Conservation (phyloP, 108 stramenopile species). For the Schizochytrium sp. region DNA sequence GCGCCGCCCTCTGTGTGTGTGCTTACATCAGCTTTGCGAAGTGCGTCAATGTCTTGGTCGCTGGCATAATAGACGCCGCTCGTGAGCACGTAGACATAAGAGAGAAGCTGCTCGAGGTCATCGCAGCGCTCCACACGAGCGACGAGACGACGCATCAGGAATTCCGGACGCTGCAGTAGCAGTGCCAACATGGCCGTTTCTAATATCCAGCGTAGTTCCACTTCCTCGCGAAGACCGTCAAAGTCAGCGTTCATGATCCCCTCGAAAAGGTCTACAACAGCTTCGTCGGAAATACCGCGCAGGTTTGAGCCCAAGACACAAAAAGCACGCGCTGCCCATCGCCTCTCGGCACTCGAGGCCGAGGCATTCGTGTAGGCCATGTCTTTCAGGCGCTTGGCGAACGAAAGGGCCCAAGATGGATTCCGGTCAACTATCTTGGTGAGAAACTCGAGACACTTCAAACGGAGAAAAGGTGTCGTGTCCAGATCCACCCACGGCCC, state of each 20-base stretch:
- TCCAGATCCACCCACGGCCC: not conserved
- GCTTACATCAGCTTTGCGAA: not conserved
- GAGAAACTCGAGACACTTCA: not conserved
- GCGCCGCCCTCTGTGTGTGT: not conserved
- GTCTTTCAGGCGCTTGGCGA: not conserved
- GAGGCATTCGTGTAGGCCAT: not conserved
- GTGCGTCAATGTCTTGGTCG: not conserved
- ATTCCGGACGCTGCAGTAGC: not conserved
- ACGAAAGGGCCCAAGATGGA: not conserved
- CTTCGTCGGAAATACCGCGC: not conserved
- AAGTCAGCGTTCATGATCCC: not conserved
- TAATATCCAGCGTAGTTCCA: not conserved
- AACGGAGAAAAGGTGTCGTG: not conserved
- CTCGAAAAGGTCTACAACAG: not conserved
- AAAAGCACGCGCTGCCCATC: not conserved
- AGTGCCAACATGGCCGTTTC: not conserved
- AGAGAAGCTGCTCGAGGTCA: not conserved
- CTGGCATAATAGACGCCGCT: not conserved
- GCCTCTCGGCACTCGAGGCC: not conserved
- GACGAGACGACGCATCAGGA: not conserved
- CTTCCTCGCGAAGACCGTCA: not conserved
- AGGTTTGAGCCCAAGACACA: not conserved
- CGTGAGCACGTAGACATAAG: not conserved
- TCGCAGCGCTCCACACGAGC: not conserved
- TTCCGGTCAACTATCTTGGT: not conserved